Conservation (phyloP, 306 rosid species). For the Amphicarpaea edgeworthii region DNA sequence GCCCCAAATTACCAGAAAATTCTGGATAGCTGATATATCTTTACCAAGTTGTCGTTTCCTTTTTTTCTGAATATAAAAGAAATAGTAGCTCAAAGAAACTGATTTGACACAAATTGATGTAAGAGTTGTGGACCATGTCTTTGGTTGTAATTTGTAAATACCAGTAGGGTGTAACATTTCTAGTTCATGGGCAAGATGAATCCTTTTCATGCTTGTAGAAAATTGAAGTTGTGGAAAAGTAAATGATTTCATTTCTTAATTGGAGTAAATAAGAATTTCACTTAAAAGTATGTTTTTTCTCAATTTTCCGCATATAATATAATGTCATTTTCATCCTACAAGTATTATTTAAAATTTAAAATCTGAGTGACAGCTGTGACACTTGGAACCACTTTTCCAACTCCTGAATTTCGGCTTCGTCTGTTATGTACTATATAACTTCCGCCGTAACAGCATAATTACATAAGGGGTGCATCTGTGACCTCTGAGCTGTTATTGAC, state of each 20-base stretch:
- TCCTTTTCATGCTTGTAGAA: slow-evolving; percentile 41
- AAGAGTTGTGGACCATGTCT: slow-evolving; percentile 26
- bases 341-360: not conserved
- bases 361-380: slow-evolving; percentile 43
- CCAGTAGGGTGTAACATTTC: slow-evolving; percentile 31
- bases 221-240: slow-evolving; percentile 41
- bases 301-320: not conserved
- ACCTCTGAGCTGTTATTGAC: slow-evolving; percentile 41
- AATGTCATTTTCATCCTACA: slow-evolving; percentile 25
- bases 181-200: slow-evolving; percentile 38
- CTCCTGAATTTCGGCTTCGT: slow-evolving; percentile 25
- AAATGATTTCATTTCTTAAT: slow-evolving; percentile 16
- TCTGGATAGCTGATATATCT: slow-evolving; percentile 27
- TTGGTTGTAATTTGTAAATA: slow-evolving; percentile 33
- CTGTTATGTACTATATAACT: slow-evolving; percentile 14
- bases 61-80: slow-evolving; percentile 1
- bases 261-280: not conserved
- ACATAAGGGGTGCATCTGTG: slow-evolving; percentile 25
- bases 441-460: slow-evolving; percentile 34
- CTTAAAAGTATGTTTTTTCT: not conserved
- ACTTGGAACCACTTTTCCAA: slow-evolving; percentile 40
- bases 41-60: slow-evolving; percentile 29
- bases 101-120: slow-evolving; percentile 8
- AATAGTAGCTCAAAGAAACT: slow-evolving; percentile 29
- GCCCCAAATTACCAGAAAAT: slow-evolving; percentile 31